Base-by-base conservation (phyloP, 306 rosid species). In the Cucumis melo region DNA sequence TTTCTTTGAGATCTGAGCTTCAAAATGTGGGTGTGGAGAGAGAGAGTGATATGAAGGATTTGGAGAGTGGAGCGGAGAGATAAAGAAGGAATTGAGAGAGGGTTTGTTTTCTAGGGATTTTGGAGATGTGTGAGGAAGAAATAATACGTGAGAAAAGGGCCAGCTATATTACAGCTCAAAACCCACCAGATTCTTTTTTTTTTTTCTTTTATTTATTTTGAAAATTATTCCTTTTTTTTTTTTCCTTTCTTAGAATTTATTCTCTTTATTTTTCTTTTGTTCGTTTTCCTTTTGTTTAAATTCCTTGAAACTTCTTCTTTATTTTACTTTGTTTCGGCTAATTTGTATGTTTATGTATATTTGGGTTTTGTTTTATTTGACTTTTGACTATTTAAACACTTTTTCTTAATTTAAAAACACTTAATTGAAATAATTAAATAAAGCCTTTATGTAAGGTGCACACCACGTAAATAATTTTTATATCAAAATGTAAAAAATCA, bases 111-210 rank as follows among this genome's bases (percentile, higher is more conserved):
- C 82, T 84, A 86, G 88, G 92, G 87, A 86, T 81, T 87, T 87
- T 84, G 87, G 90, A 89, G 90, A 27, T 57, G 88, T 83, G 84
- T 77, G 88, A 3, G 66, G 41, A 80, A 76, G 77, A 32, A 82
- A 81, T 78, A 87, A 53, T 61, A 74, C 75, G 76, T 60, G 62
- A 58, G n/a, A 79, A 80, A 77, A 67, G 90, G 87, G 79, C 72
- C 98, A 92, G 98, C 98, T 90, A 92, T 55, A 82, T 89, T 88
- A 89, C 93, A 93, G 97, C 97, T 93, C 93, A 85, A 89, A 87
- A 80, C 91, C 91, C 95, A 88, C 92, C 92, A 87, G 82, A 58
- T 61, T 63, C 74, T 57, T 50, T 79, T 39, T 23, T 39, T 23
- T 56, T 27, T 58, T 29, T 79, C 7, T 17, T 68, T 21, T 42